Percentiles rank a stretch among this genome's conserved stretches.
Evolutionary conservation across 768 basidiomycete genomes (phyloP).

Genomic region (Vararia minispora): DNA sequence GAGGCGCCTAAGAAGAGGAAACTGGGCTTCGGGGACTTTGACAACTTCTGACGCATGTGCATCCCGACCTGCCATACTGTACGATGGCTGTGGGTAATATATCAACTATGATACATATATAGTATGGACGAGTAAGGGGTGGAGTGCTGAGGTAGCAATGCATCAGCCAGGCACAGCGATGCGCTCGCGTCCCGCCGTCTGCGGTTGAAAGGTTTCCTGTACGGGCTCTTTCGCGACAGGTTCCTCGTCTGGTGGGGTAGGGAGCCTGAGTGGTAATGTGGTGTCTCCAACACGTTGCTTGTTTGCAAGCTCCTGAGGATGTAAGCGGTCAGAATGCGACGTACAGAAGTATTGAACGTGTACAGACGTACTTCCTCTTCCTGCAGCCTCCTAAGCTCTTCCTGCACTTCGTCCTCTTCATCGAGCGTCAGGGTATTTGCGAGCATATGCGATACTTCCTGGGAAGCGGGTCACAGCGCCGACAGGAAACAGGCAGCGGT

Average conservation of each 20-base stretch:
- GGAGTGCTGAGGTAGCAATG: too few relatives aligned
- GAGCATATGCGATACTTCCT: conserved; percentile 92
- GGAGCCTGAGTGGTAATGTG: conserved; percentile 37
- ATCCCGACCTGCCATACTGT: background rate
- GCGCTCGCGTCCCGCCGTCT: conserved; percentile 16
- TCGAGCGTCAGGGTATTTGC: conserved; percentile 72
- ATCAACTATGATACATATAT: conserved; percentile 11
- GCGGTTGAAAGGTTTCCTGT: conserved; percentile 21
- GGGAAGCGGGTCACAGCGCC: background rate
- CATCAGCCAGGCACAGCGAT: conserved; percentile 21
- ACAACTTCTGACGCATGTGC: conserved; percentile 47
- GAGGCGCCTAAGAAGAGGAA: conserved; percentile 72
- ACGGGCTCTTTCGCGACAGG: conserved; percentile 24
- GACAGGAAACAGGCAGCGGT: background rate
- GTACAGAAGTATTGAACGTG: too few relatives aligned
- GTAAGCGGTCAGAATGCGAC: too few relatives aligned
- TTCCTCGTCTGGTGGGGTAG: conserved; percentile 38
- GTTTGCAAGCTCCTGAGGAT: too few relatives aligned
- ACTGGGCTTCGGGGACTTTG: conserved; percentile 86
- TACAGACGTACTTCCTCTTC: conserved; percentile 48
- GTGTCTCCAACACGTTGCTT: too few relatives aligned
- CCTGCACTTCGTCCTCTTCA: conserved; percentile 90
- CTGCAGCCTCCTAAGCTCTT: conserved; percentile 66
- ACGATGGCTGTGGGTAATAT: conserved; percentile 2
- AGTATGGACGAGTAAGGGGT: conserved; percentile 4